These are phyloP conservation scores for Sherardia arvensis DNA, from an alignment of 257 asterid genomes.

Conservation along the genomic window DNA sequence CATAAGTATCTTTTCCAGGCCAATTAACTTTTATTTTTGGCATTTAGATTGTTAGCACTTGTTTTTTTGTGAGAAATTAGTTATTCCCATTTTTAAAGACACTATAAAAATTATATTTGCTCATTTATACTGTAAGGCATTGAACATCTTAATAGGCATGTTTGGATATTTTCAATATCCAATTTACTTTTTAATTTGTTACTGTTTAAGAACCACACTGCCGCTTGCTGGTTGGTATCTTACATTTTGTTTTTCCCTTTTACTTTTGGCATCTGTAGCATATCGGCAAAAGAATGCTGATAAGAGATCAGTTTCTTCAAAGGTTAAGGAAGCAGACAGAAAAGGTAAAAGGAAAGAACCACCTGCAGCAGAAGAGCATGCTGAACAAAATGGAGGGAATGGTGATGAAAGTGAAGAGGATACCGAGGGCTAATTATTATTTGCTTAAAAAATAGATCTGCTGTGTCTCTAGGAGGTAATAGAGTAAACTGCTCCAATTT, in stretches of 20 bases:
- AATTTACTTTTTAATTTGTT: background rate
- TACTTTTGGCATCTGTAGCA: slow-evolving; percentile 26
- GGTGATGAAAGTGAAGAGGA: slow-evolving; percentile 15
- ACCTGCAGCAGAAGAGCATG: slow-evolving; percentile 19
- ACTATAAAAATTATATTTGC: background rate
- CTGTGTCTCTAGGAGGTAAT: background rate
- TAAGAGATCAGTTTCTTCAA: slow-evolving; percentile 39
- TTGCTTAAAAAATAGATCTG: background rate
- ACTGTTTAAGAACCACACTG: background rate
- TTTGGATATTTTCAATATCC: background rate
- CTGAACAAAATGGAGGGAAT: slow-evolving; percentile 6
- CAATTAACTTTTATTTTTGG: background rate
- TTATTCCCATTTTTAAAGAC: background rate
- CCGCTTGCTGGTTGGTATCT: background rate
- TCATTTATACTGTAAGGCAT: background rate
- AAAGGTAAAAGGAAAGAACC: slow-evolving; percentile 36
- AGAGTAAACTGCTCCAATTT: background rate
- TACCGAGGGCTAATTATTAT: background rate
- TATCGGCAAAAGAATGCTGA: slow-evolving; percentile 56
- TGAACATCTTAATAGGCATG: background rate
- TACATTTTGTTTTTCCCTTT: background rate
- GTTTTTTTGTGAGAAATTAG: too few species aligned
- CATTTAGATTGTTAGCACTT: background rate
- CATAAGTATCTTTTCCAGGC: background rate
- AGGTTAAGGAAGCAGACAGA: slow-evolving; percentile 26